A percentile compares a stretch with the other conserved stretches of the same genome.
phyloP scores from a whole-genome alignment of 768 basidiomycete species.

The Boletus sp. region DNA sequence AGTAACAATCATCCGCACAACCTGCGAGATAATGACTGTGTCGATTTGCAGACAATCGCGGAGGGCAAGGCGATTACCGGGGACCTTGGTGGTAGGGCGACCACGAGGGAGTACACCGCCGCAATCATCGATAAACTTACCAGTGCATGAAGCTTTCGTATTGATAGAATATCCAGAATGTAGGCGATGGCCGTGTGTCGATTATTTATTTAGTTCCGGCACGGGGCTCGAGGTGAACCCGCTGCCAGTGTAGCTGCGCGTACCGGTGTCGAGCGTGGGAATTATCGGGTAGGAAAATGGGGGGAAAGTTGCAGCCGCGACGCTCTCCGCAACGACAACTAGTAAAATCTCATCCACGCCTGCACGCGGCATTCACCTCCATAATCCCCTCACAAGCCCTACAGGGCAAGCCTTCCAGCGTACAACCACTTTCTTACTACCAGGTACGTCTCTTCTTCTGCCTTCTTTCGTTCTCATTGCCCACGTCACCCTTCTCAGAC shows the following conservation, averaged over 20 bases:
- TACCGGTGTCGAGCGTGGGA: constrained; percentile 26
- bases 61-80: constrained; percentile 95
- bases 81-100: constrained; percentile 90
- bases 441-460: constrained; percentile 36
- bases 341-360: constrained; percentile 49
- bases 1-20: constrained; percentile 30
- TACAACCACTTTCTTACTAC: constrained; percentile 39
- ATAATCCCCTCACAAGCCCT: constrained; percentile 76
- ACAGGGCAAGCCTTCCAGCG: constrained; percentile 78
- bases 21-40: constrained; percentile 3
- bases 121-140: constrained; percentile 78
- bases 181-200: constrained; percentile 5
- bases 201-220: constrained; percentile 2
- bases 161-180: constrained; percentile 16
- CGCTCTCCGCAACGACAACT: constrained; percentile 39
- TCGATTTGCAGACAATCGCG: constrained; percentile 75
- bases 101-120: constrained; percentile 83
- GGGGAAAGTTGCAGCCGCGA: background rate
- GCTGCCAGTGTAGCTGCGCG: constrained; percentile 6
- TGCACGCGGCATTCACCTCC: constrained; percentile 52
- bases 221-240: background rate
- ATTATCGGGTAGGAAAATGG: constrained; percentile 17
- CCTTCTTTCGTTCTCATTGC: constrained; percentile 12
- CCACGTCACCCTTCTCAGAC: constrained; percentile 29
- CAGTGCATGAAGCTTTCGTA: constrained; percentile 17